Evolutionary conservation across 805 yeast species (phyloP).

Genomic region (Hagleromyces aurorensis): DNA sequence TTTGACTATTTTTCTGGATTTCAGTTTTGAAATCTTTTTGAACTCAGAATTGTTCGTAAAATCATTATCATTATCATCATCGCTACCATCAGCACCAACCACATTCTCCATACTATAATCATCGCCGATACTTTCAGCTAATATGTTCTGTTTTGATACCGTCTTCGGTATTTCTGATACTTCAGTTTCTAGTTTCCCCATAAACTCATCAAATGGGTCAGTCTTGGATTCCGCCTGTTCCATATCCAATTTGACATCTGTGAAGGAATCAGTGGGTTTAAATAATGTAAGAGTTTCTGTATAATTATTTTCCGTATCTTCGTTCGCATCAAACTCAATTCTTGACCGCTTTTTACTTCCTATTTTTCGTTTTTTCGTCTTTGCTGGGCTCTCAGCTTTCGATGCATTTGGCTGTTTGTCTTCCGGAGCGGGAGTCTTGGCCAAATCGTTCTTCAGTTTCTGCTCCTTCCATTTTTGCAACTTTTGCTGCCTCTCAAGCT

Average conservation of each 20-base stretch:
- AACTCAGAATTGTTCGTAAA: constrained; percentile 33
- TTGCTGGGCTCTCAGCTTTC: constrained; percentile 1
- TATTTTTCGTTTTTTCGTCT: constrained; percentile 3
- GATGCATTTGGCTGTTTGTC: constrained; percentile 12
- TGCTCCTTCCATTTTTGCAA: constrained; percentile 48
- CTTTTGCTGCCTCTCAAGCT: constrained; percentile 32
- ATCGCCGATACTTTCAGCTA: too few species aligned
- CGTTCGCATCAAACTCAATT: too few species aligned
- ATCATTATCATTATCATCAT: constrained; percentile 26
- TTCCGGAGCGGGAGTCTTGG: too few species aligned
- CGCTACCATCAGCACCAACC: constrained; percentile 16
- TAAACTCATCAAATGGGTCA: constrained; percentile 43
- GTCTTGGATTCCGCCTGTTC: too few species aligned
- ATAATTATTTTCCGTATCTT: constrained; percentile 16
- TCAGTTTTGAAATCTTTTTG: constrained; percentile 32
- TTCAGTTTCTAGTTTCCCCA: constrained; percentile 24
- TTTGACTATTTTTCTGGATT: constrained; percentile 32
- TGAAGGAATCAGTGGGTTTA: neutral
- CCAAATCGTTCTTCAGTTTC: constrained; percentile 24
- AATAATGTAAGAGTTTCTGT: neutral
- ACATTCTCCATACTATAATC: too few species aligned
- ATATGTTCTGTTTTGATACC: too few species aligned
- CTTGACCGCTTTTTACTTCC: too few species aligned
- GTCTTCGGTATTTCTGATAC: too few species aligned
- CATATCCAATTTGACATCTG: too few species aligned